Evolutionary conservation across 306 rosid species (phyloP), one percentile per base, ranked within the genome.

Genomic region (Cucurbita maxima): DNA sequence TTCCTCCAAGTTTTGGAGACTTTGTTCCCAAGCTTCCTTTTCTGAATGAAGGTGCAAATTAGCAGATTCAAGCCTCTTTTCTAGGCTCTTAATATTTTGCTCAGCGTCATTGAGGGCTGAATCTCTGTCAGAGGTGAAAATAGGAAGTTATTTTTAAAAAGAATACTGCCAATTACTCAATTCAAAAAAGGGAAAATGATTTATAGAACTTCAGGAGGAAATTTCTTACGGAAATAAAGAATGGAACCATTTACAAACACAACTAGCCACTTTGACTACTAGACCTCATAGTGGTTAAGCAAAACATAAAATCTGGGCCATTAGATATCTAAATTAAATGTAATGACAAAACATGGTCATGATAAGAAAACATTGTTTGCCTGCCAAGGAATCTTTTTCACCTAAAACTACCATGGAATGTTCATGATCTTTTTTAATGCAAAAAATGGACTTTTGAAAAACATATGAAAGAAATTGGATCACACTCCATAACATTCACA

Each of bases 1-100:
- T 82, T 95, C 99, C 85, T 89, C 99, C 81, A 91, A 83, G 84
- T 84, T 95, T 76, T 81, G 87, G 71, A 95, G 96, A 85, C 82
- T 87, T 58, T 72, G 79, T 80, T 90, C 99, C 99, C 97, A 91
- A 79, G 86, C 85, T 85, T 88, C 95, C 83, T 88, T 95, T 76
- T 92, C 97, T 71, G 86, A 84, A 41, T 80, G 85, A 82, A 89
- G 88, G 75, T 82, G 82, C 75, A 82, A 79, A 82, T 82, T 86
- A 66, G 81, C 81, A 72, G 88, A 86, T 77, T 86, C 87, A 25
- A 95, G 86, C 86, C 87, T 91, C 76, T 66, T 75, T 78, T 95
- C 97, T 76, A 91, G 82, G 82, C 76, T 86, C 81, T 87, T 91
- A 58, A 89, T 84, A 76, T 83, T 87, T 84, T 85, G 89, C 86